Evolutionary conservation across 257 asterid species (phyloP).

Genomic region (Haberlea rhodopensis): DNA sequence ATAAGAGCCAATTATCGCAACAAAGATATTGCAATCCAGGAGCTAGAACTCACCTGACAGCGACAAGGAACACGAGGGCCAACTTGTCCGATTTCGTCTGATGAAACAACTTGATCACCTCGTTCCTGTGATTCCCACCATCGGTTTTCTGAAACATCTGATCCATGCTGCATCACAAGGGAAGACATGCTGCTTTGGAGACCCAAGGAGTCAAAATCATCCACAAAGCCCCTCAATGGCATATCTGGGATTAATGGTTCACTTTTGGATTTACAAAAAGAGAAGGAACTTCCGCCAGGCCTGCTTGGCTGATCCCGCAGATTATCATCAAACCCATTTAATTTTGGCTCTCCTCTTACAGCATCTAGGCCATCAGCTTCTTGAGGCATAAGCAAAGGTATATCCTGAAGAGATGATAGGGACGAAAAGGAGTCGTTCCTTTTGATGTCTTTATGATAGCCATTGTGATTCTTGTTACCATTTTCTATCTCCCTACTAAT

Average conservation of each 20-base stretch:
- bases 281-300: constrained; percentile 59
- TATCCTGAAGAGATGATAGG: constrained; percentile 69
- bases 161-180: constrained; percentile 43
- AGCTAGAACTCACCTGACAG: constrained; percentile 68
- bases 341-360: constrained; percentile 43
- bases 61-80: constrained; percentile 90
- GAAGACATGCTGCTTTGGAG: constrained; percentile 48
- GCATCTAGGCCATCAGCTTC: constrained; percentile 66
- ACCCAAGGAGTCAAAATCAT: constrained; percentile 48
- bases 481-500: constrained; percentile 40
- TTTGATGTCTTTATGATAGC: constrained; percentile 34
- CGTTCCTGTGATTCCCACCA: constrained; percentile 98
- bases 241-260: constrained; percentile 63
- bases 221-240: constrained; percentile 93
- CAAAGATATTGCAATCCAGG: constrained; percentile 14
- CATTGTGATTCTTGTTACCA: constrained; percentile 31
- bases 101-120: constrained; percentile 70
- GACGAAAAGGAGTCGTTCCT: constrained; percentile 60
- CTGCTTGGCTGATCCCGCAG: constrained; percentile 58
- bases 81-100: constrained; percentile 87
- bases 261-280: constrained; percentile 61
- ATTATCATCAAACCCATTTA: constrained; percentile 41
- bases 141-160: constrained; percentile 43
- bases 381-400: constrained; percentile 91
- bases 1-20: background rate